A percentile compares a stretch with the other conserved stretches of the same genome.
Conservation (phyloP, 2,329 filamentous ascomycete species). For the Paraconiothyrium sp. region DNA sequence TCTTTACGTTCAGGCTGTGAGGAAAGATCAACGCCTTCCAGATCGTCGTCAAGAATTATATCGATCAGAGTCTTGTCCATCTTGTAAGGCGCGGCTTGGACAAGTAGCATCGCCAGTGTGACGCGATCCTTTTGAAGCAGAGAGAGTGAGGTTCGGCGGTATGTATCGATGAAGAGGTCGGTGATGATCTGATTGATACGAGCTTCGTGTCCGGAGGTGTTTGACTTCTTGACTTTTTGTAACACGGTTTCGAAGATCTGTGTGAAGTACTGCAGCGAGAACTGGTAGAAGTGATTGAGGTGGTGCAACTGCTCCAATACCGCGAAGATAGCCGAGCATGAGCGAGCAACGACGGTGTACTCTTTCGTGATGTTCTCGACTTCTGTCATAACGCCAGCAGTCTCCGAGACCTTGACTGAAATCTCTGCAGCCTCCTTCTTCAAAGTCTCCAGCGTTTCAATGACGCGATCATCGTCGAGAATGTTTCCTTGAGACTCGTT, state of each 20-base stretch:
- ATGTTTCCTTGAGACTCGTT: conserved; percentile 99
- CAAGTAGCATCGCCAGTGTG: conserved; percentile 92
- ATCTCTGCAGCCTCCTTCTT: conserved; percentile 98
- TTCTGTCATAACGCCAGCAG: conserved; percentile 97
- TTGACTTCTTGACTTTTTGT: conserved; percentile 78
- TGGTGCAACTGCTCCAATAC: conserved; percentile 97
- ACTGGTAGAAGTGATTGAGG: conserved; percentile 99
- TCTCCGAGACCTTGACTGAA: conserved; percentile 93
- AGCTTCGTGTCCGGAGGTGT: conserved; percentile 76
- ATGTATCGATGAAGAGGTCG: conserved; percentile 90
- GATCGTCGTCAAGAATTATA: conserved; percentile 78
- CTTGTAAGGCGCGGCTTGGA: conserved; percentile 93
- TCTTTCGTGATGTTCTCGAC: conserved; percentile 95
- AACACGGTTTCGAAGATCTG: conserved; percentile 97
- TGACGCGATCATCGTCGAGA: conserved; percentile 96
- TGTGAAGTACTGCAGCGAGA: conserved; percentile 97
- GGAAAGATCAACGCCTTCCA: conserved; percentile 82
- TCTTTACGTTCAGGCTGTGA: conserved; percentile 71
- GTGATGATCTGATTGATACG: conserved; percentile 90
- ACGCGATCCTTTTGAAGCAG: conserved; percentile 93
- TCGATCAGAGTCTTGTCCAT: conserved; percentile 95
- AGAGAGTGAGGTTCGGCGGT: conserved; percentile 91
- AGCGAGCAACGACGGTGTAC: conserved; percentile 91
- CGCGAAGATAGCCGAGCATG: conserved; percentile 97
- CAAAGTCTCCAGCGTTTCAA: conserved; percentile 94